Evolutionary conservation across 2,329 filamentous ascomycete genomes (phyloP), one percentile per base, ranked within the genome.

Genomic region (Alternaria infectoria): DNA sequence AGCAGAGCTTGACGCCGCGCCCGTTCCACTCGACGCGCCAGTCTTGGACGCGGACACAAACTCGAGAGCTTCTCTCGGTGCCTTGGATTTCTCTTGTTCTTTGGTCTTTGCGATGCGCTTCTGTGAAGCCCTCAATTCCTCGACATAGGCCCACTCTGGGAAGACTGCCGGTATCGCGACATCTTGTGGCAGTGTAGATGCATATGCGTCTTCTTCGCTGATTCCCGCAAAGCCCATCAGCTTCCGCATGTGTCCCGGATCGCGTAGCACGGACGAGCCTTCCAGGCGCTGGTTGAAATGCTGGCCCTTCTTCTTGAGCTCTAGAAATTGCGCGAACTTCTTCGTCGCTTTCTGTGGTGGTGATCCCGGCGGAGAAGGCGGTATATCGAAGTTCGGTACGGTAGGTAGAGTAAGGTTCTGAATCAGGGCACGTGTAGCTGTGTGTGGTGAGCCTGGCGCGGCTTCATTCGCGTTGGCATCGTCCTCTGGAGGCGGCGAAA

Each of bases 271-370:
- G 1, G 86, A 81, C 0, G 90, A 91, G 61, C 86, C 85, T 36
- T 90, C 87, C 9, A 96, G 83, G 65, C 91, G 89, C 70, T 88
- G 84, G 77, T 96, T 94, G 84, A 95, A 95, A 79, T 96, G 92
- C 15, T 89, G 84, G 5, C 90, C 90, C 66, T 90, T 88, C 73
- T 88, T 89, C 81, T 96, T 96, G n/a, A 95, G 85, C 49, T 88
- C 84, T 0, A 95, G 86, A 69, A 96, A 95, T 62, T 89, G 88
- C 66, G 88, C 86, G 70, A 95, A 90, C 71, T 93, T 93, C 69
- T 86, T 85, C 54, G 86, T 89, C 12, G 89, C 74, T 43, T 69
- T 72, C 45, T 79, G 77, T 19, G 80, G 80, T 13, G 81, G 81
- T 13, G 80, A 80, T 6, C 87, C 87, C 1, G 90, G 89, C 1